Base-by-base conservation (phyloP, 208 protist species). In the Lotmaria passim region DNA sequence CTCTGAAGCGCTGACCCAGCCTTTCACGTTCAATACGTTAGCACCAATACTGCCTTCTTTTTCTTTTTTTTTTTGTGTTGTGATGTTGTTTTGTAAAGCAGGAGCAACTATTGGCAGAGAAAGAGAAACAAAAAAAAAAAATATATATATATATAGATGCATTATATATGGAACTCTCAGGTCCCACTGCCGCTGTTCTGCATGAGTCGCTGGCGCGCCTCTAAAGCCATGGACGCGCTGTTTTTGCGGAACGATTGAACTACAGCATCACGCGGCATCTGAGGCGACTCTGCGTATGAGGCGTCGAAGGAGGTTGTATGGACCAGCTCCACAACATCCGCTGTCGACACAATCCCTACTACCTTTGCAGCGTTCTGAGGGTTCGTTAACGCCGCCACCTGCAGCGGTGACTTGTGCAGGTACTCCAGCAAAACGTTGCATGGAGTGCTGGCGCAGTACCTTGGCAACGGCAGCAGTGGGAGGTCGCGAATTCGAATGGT, bases 231-330 rank as follows among this genome's bases (percentile, higher is more conserved):
- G 26, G 56, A 66, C 12, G 63, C 56, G 43, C 61, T 77, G 48
- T 77, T 46, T 10, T 61, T 56, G 24, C 71, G 71, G 34, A 77
- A 77, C 2, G 71, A 71, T 38, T 77, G 71, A n/a, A 77, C 71
- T 19, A 77, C 71, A n/a, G 46, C 61, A n/a, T 44, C 26, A 30
- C 38, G 71, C 30, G 60, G 62, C 10, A 43, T 21, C 23, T 58
- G 55, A 21, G 60, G 47, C 14, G 43, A 56, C 38, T 66, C 63
- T 21, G 43, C 41, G 64, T 71, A 77, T 15, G 56, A 74, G n/a
- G 72, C 51, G 34, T 86, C 74, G 56, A 91, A 88, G 2, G 86
- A 79, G 10, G 81, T 87, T 26, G 79, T 56, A 57, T 92, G 81
- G 17, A 92, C 69, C 34, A 86, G 73, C 68, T 89, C 83, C 23